phyloP scores from a whole-genome alignment of 371 early-diverging fungal genomes.

The Catenaria anguillulae region DNA sequence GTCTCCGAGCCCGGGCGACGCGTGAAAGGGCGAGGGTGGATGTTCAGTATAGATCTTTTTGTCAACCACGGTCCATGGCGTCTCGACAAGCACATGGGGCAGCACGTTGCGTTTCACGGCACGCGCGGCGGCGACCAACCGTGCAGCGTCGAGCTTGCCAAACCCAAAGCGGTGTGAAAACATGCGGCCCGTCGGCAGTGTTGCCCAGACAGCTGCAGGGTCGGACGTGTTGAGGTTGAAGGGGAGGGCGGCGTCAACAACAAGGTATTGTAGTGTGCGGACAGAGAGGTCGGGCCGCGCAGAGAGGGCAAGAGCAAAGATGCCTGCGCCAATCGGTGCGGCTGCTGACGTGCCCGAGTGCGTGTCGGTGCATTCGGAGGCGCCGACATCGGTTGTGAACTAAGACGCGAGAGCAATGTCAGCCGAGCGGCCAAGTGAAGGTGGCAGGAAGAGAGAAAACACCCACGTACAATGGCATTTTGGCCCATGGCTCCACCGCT shows the following conservation, averaged over 20 bases:
- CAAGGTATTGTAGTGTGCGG: conserved; percentile 79
- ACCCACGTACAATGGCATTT: conserved; percentile 35
- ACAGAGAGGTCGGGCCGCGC: conserved; percentile 75
- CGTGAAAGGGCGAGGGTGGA: too few relatives aligned
- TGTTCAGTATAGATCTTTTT: conserved; percentile 20
- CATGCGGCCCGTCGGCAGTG: conserved; percentile 40
- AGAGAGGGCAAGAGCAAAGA: conserved; percentile 78
- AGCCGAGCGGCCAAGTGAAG: not conserved
- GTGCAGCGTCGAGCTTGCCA: conserved; percentile 74
- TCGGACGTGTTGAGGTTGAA: conserved; percentile 24
- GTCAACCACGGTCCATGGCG: conserved; percentile 25
- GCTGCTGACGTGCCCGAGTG: conserved; percentile 97
- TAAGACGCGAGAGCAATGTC: conserved; percentile 19
- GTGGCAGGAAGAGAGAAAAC: conserved; percentile 18
- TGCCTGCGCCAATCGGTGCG: conserved; percentile 84
- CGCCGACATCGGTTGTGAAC: conserved; percentile 73
- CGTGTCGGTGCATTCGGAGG: conserved; percentile 44
- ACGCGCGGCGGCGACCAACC: conserved; percentile 63
- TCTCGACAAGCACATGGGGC: conserved; percentile 39
- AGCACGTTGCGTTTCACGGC: conserved; percentile 29
- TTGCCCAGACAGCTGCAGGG: conserved; percentile 42
- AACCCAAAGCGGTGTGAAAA: conserved; percentile 84
- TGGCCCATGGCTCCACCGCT: conserved; percentile 55
- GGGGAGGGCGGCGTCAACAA: conserved; percentile 64
- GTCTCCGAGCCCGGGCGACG: not conserved